Conservation (phyloP, 1,284 basidiomycete species). For the Clitocybe nebularis region DNA sequence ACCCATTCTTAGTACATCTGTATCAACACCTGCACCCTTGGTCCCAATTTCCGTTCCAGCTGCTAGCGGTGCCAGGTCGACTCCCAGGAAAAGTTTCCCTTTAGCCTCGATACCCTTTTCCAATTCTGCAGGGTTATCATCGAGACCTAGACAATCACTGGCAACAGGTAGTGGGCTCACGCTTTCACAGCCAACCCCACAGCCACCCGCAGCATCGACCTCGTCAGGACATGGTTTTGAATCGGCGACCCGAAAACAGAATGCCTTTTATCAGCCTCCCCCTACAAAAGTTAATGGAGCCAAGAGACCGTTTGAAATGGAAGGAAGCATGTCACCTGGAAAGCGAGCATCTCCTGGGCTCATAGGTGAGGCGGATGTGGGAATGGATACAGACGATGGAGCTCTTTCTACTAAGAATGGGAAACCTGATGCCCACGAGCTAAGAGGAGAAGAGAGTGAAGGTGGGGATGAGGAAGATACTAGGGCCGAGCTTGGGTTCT, state of each 20-base stretch:
- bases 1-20: too few species aligned
- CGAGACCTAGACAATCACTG: conserved; percentile 15
- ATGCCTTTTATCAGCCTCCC: conserved; percentile 61
- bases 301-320: conserved; percentile 23
- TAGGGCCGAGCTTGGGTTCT: conserved; percentile 20
- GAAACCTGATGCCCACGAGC: not conserved
- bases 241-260: conserved; percentile 48
- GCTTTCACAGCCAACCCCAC: conserved; percentile 11
- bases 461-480: conserved; percentile 8
- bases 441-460: not conserved
- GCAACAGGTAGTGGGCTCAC: not conserved
- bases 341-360: not conserved
- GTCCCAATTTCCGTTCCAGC: conserved; percentile 19
- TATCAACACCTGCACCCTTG: conserved; percentile 9
- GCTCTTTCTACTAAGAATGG: not conserved
- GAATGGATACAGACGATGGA: conserved; percentile 9
- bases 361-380: conserved; percentile 6
- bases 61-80: conserved; percentile 14
- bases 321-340: conserved; percentile 5
- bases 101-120: conserved; percentile 10
- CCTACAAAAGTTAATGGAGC: conserved; percentile 24
- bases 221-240: conserved; percentile 32
- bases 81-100: conserved; percentile 25
- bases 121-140: conserved; percentile 14
- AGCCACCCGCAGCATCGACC: conserved; percentile 16